These are phyloP conservation scores for Flaveria bidentis DNA, from an alignment of 129 eudicot species.

Conservation along the genomic window DNA sequence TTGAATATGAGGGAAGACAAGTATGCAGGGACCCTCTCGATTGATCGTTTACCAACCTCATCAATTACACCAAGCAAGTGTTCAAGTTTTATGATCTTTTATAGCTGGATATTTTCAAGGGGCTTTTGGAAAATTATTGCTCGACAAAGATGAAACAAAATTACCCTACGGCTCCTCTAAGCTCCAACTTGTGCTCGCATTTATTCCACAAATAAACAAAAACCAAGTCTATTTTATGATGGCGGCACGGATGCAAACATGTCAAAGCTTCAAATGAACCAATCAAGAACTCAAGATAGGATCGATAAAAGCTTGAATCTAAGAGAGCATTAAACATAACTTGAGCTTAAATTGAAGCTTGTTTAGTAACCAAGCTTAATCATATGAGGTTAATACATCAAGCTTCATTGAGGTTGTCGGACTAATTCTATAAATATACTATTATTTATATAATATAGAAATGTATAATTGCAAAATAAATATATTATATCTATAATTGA, in stretches of 20 bases:
- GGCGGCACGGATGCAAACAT: too few species aligned
- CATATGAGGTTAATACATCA: neutral
- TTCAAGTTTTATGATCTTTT: neutral
- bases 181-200: neutral
- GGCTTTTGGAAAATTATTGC: neutral
- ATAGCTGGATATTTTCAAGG: neutral
- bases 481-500: neutral
- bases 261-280: too few species aligned
- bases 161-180: neutral
- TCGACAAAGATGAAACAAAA: neutral
- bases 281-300: too few species aligned
- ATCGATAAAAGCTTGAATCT: too few species aligned
- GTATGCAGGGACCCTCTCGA: constrained; percentile 15
- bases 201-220: neutral
- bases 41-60: neutral
- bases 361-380: too few species aligned
- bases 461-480: too few species aligned
- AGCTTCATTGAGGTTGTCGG: neutral
- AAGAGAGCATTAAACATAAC: too few species aligned
- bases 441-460: too few species aligned
- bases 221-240: too few species aligned
- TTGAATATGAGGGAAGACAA: neutral
- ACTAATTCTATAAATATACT: too few species aligned
- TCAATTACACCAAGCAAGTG: constrained; percentile 5
- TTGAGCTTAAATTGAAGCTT: too few species aligned